Evolutionary conservation across 345 rosid genomes (phyloP), one percentile per base, ranked within the genome.

Genomic region (Linum lewisii): DNA sequence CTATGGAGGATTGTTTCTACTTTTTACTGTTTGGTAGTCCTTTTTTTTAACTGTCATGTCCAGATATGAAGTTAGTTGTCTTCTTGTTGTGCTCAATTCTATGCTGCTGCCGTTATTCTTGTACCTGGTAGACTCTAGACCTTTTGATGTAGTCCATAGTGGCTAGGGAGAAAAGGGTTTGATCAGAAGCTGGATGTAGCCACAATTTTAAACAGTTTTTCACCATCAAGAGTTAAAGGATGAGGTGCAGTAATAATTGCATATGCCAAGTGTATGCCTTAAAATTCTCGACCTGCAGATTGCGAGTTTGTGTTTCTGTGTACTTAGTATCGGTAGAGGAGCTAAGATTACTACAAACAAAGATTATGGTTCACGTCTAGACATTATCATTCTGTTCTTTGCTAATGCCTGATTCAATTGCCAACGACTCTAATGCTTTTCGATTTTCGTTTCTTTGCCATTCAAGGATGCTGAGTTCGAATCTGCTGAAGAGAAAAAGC

Each of bases 391-490:
- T 29, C 13, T 1, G 21, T 57, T 4, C 26, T 24, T 29, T 57
- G 2, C 37, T 26, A 21, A 4, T 24, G 7, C 5, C 50, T 54
- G 15, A 18, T 36, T 0, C 2, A 57, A 23, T 16, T 26, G 53
- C 52, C 25, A 52, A 15, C 19, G 19, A 9, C 20, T n/a, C n/a
- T 32, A 7, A 5, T 18, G 29, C 7, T 23, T 8, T 24, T 18
- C 24, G 25, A 42, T 53, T 37, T 8, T 21, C 23, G 16, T 25
- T 45, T 59, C 56, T 6, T 32, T 37, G 20, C 57, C 53, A 36
- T 36, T 25, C 21, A 68, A 85, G 92, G 86, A 79, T 76, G 76
- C 71, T 61, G 91, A 85, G 58, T 64, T 80, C 58, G 91, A 78
- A 71, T 84, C 77, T 57, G 69, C 70, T 24, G 83, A 79, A 32